A percentile compares a stretch with the other conserved stretches of the same genome.
phyloP scores from a whole-genome alignment of 768 basidiomycete genomes.

The Hericium alpestre region DNA sequence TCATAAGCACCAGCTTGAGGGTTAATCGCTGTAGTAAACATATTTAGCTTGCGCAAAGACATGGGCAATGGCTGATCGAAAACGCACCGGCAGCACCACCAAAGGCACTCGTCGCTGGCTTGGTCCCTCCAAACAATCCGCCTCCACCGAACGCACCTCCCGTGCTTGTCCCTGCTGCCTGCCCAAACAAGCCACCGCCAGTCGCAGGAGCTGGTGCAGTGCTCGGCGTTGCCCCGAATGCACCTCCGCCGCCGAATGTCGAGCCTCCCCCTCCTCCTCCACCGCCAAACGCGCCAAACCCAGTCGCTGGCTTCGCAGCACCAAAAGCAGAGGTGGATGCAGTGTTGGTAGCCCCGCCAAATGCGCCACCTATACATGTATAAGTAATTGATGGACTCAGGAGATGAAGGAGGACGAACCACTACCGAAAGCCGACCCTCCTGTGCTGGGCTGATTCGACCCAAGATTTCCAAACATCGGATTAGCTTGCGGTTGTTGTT shows the following conservation, averaged over 20 bases:
- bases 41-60: not conserved
- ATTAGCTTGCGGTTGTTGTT: constrained; percentile 54
- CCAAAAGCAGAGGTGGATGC: constrained; percentile 42
- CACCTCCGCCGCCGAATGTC: constrained; percentile 36
- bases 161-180: constrained; percentile 30
- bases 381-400: constrained; percentile 1
- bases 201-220: constrained; percentile 25
- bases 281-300: constrained; percentile 70
- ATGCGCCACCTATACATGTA: constrained; percentile 19
- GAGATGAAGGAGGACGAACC: constrained; percentile 15
- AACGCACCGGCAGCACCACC: constrained; percentile 28
- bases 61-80: not conserved
- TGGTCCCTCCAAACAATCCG: constrained; percentile 18
- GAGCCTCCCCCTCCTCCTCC: constrained; percentile 39
- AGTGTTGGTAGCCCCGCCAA: constrained; percentile 27
- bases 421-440: constrained; percentile 28
- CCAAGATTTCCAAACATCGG: constrained; percentile 71
- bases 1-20: constrained; percentile 21
- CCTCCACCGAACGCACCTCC: constrained; percentile 22
- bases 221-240: constrained; percentile 30
- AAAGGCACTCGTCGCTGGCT: constrained; percentile 32
- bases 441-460: constrained; percentile 23
- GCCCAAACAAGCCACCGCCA: constrained; percentile 49
- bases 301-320: constrained; percentile 55
- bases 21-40: constrained; percentile 16